Evolutionary conservation across 805 yeast genomes (phyloP).

Genomic region (Candida andamanensis): DNA sequence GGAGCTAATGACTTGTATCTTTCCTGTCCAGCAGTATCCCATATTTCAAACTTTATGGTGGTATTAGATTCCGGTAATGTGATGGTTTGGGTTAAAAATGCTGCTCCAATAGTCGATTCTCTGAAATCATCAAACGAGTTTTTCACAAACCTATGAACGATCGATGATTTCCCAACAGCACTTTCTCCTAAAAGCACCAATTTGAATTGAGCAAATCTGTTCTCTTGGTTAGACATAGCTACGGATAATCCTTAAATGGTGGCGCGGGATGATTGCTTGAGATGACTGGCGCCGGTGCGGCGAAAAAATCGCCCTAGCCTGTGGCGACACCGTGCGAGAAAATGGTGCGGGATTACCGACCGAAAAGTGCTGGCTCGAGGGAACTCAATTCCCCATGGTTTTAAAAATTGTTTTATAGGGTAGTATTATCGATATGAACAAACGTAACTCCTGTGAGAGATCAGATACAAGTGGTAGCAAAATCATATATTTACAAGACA

Average conservation of each 20-base stretch:
- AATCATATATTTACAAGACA: conserved; percentile 10
- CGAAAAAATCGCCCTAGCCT: no score
- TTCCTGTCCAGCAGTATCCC: conserved; percentile 95
- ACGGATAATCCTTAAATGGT: no score
- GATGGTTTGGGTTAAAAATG: conserved; percentile 67
- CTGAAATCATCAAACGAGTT: conserved; percentile 67
- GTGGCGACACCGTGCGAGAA: no score
- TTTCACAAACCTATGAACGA: conserved; percentile 59
- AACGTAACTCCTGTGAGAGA: no score
- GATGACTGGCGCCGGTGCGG: no score
- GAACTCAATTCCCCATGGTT: no score
- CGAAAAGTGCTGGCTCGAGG: no score
- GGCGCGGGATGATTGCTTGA: no score
- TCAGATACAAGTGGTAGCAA: no score
- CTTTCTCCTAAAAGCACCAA: conserved; percentile 76
- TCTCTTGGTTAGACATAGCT: neutral
- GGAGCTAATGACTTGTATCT: conserved; percentile 42
- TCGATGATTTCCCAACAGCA: conserved; percentile 72
- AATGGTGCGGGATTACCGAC: no score
- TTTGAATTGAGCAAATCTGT: conserved; percentile 43
- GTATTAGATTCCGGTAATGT: conserved; percentile 46
- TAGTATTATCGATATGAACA: no score
- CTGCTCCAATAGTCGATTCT: conserved; percentile 84
- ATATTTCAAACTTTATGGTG: conserved; percentile 64
- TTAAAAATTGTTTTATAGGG: no score